phyloP scores from a whole-genome alignment of 2,329 filamentous ascomycete species.

The Taxawa tesnikishii region DNA sequence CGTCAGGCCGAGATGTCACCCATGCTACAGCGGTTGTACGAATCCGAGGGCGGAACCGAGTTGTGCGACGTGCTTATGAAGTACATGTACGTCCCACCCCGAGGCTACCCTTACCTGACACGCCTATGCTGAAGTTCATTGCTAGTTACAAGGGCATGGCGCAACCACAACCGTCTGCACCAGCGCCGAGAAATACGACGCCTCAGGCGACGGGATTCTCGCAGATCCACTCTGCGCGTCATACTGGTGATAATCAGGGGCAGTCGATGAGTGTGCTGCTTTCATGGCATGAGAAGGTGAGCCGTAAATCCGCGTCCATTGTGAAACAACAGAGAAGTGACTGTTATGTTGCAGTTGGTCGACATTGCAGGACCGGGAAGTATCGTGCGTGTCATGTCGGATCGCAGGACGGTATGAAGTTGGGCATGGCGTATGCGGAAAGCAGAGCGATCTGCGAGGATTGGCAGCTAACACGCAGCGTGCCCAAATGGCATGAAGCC shows the following conservation, averaged over 20 bases:
- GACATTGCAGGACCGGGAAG: slow-evolving; percentile 81
- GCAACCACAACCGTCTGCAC: slow-evolving; percentile 19
- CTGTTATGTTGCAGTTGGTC: slow-evolving; percentile 48
- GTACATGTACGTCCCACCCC: slow-evolving; percentile 61
- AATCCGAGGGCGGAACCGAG: slow-evolving; percentile 67
- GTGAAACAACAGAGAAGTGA: no score
- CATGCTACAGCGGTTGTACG: slow-evolving; percentile 70
- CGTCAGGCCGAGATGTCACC: slow-evolving; percentile 92
- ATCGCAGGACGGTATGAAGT: slow-evolving; percentile 77
- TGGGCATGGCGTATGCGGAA: no score
- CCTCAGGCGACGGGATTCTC: slow-evolving; percentile 83
- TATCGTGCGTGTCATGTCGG: slow-evolving; percentile 90
- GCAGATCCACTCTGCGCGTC: slow-evolving; percentile 51
- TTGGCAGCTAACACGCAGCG: no score
- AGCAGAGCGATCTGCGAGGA: no score
- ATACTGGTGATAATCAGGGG: slow-evolving; percentile 56
- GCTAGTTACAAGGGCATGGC: slow-evolving; percentile 81
- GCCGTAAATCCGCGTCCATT: no score
- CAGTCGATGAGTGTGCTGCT: slow-evolving; percentile 92
- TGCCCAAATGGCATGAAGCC: no score
- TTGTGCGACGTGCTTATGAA: slow-evolving; percentile 92
- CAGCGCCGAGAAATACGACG: slow-evolving; percentile 35
- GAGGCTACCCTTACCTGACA: background rate
- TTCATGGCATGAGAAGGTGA: slow-evolving; percentile 98
- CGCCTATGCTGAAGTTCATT: background rate